These are phyloP conservation scores for Pseudoturritis turrita DNA, from an alignment of 345 rosid genomes.

Conservation along the genomic window DNA sequence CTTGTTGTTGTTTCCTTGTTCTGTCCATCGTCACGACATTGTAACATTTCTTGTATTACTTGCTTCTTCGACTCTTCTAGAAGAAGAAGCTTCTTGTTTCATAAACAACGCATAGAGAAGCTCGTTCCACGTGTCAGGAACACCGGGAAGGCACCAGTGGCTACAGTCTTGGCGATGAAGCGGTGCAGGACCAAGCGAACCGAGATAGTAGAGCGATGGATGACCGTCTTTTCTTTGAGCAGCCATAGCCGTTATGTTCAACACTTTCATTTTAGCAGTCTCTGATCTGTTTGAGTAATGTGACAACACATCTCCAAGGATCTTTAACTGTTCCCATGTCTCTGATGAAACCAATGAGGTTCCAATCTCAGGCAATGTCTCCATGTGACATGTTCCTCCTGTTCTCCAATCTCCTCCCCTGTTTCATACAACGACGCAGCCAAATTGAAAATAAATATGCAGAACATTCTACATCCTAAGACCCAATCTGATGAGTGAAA, in stretches of 20 bases:
- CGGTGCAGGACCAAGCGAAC: conserved; percentile 46
- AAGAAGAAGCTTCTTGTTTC: conserved; percentile 25
- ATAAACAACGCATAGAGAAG: conserved; percentile 28
- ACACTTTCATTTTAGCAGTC: conserved; percentile 32
- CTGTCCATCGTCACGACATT: conserved; percentile 5
- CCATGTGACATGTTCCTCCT: conserved; percentile 53
- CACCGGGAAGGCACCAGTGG: conserved; percentile 91
- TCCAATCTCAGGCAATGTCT: conserved; percentile 58
- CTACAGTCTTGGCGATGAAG: conserved; percentile 78
- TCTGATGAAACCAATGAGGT: conserved; percentile 30
- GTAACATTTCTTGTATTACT: conserved; percentile 22
- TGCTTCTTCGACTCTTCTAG: background rate
- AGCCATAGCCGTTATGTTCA: conserved; percentile 65
- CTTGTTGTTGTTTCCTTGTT: background rate
- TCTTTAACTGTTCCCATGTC: conserved; percentile 33
- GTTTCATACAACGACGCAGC: conserved; percentile 1
- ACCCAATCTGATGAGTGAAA: background rate
- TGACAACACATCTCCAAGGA: conserved; percentile 35
- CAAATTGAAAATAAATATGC: background rate
- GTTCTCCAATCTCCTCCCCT: conserved; percentile 57
- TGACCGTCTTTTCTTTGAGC: conserved; percentile 73
- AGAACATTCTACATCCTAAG: background rate
- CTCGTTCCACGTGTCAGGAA: conserved; percentile 41
- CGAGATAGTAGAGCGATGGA: conserved; percentile 57
- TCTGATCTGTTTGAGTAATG: conserved; percentile 29